A percentile compares a stretch with the other conserved stretches of the same genome.
Conservation (phyloP, 2,329 filamentous ascomycete genomes). For the Penicillium aurantiogriseum region DNA sequence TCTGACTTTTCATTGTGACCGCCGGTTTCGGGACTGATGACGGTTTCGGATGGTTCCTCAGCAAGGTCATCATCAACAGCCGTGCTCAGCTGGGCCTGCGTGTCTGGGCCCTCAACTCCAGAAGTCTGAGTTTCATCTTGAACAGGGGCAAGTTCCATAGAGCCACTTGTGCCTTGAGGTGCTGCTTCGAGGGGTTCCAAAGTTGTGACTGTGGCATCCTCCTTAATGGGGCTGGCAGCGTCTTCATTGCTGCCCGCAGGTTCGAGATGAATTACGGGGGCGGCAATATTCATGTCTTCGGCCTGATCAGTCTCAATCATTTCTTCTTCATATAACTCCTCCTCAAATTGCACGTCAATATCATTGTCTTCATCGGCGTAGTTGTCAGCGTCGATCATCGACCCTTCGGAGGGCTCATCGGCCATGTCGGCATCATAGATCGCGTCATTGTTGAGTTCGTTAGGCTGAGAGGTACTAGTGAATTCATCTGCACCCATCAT, state of each 20-base stretch:
- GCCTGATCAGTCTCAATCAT: slow-evolving; percentile 43
- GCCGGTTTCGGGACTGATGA: not conserved
- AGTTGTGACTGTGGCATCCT: slow-evolving; percentile 5
- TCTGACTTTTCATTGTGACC: slow-evolving; percentile 3
- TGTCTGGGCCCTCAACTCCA: not conserved
- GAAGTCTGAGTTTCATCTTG: not conserved
- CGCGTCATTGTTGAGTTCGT: slow-evolving; percentile 31
- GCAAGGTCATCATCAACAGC: slow-evolving; percentile 2
- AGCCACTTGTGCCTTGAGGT: slow-evolving; percentile 4
- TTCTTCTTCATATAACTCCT: slow-evolving; percentile 38
- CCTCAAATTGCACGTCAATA: slow-evolving; percentile 33
- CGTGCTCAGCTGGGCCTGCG: not conserved
- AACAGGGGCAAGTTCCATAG: not conserved
- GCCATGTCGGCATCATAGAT: slow-evolving; percentile 49
- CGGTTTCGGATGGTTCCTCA: not conserved
- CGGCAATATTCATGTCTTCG: slow-evolving; percentile 34
- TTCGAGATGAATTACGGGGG: slow-evolving; percentile 24
- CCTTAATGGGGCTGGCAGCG: slow-evolving; percentile 2
- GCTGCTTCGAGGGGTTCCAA: slow-evolving; percentile 4
- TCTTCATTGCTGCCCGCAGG: slow-evolving; percentile 6
- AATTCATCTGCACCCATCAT: slow-evolving; percentile 44
- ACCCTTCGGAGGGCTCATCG: slow-evolving; percentile 43
- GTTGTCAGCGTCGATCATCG: slow-evolving; percentile 39
- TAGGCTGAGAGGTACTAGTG: slow-evolving; percentile 31
- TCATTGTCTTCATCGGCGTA: slow-evolving; percentile 28